Conservation (phyloP, 805 yeast genomes). For the Teunomyces panamensis region DNA sequence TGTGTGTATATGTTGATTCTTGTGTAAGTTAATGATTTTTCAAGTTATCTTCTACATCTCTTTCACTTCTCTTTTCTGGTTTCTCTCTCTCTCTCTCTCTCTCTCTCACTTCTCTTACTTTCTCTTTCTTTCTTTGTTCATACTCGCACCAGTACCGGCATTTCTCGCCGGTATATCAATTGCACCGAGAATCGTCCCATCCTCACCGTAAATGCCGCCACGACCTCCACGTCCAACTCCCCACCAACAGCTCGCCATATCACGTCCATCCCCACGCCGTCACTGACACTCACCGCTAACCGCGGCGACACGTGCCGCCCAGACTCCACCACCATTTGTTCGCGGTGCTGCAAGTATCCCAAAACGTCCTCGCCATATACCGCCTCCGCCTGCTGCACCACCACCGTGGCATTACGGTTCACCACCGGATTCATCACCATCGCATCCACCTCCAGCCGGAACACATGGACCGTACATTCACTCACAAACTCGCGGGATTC, state of each 20-base stretch:
- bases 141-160: conserved; percentile 14
- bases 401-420: conserved; percentile 44
- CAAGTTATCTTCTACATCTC: too few species aligned
- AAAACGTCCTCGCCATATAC: conserved; percentile 43
- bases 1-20: too few species aligned
- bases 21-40: too few species aligned
- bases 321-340: conserved; percentile 45
- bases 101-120: neutral
- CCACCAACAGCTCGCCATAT: conserved; percentile 51
- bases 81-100: neutral
- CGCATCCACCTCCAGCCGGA: conserved; percentile 53
- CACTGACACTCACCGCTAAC: conserved; percentile 46
- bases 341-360: conserved; percentile 44
- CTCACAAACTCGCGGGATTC: conserved; percentile 5
- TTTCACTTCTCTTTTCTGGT: neutral
- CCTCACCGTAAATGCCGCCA: conserved; percentile 39
- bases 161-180: conserved; percentile 47
- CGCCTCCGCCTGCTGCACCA: conserved; percentile 47
- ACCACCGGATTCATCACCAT: conserved; percentile 52
- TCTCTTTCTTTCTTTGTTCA: neutral
- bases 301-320: conserved; percentile 50
- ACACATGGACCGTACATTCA: conserved; percentile 50
- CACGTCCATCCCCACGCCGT: conserved; percentile 48
- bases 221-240: conserved; percentile 44
- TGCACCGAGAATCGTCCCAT: conserved; percentile 41